Evolutionary conservation across 2,329 filamentous ascomycete genomes (phyloP).

Genomic region (Piedraia hortae): DNA sequence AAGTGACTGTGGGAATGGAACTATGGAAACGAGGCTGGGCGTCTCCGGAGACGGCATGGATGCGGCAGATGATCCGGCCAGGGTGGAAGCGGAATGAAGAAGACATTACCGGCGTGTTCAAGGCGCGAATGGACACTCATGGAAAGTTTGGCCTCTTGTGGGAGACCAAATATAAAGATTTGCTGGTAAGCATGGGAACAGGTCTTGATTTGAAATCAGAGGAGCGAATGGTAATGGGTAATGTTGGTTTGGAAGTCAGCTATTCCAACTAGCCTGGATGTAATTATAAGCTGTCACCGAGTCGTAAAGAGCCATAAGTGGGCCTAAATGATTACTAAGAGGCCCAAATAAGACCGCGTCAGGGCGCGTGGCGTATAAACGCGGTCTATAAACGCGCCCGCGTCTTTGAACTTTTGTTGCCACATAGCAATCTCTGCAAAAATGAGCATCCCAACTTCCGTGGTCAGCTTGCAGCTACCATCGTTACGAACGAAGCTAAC

Average conservation of each 20-base stretch:
- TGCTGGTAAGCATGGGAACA: conserved; percentile 74
- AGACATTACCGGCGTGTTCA: conserved; percentile 62
- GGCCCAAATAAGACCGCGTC: no score
- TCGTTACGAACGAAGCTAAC: no score
- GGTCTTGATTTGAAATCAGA: conserved; percentile 52
- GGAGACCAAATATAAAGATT: conserved; percentile 78
- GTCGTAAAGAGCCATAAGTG: no score
- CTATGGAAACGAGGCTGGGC: conserved; percentile 11
- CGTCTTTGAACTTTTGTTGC: no score
- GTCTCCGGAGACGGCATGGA: conserved; percentile 17
- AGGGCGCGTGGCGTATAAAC: no score
- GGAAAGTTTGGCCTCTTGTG: conserved; percentile 65
- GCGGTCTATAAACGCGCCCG: no score
- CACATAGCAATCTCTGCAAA: no score
- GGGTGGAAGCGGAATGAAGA: conserved; percentile 23
- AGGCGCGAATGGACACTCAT: conserved; percentile 70
- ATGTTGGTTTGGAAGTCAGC: conserved; percentile 48
- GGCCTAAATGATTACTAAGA: no score
- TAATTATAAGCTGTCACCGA: no score
- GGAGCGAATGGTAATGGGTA: conserved; percentile 47
- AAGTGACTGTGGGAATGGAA: conserved; percentile 1
- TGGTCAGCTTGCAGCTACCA: no score
- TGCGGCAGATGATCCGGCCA: conserved; percentile 16
- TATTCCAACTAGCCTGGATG: conserved; percentile 29
- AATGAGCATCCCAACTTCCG: no score